phyloP scores from a whole-genome alignment of 345 rosid genomes.

The Dipteronia sinensis region DNA sequence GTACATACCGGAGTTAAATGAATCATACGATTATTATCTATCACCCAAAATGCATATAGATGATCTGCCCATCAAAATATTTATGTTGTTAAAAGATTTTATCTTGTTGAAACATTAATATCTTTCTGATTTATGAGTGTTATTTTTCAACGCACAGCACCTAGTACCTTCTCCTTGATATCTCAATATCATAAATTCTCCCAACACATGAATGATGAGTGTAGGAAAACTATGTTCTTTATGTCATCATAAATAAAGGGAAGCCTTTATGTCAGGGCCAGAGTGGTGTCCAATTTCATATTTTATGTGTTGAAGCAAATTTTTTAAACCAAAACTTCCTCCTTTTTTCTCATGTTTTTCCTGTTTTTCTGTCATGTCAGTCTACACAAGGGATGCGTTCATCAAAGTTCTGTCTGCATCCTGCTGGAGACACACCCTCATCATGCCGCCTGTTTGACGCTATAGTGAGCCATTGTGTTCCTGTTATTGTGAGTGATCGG shows the following conservation, averaged over 20 bases:
- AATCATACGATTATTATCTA: neutral
- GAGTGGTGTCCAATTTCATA: too few relatives aligned
- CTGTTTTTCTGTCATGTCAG: conserved; percentile 36
- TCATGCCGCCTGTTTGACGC: conserved; percentile 90
- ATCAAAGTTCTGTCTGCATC: conserved; percentile 87
- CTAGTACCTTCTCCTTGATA: too few relatives aligned
- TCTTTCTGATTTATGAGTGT: neutral
- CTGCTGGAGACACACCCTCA: conserved; percentile 94
- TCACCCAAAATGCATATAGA: neutral
- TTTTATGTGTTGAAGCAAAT: neutral
- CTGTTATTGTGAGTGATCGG: conserved; percentile 76
- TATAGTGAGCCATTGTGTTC: conserved; percentile 85
- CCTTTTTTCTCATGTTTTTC: conserved; percentile 16
- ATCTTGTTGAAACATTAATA: neutral
- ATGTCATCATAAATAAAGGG: neutral
- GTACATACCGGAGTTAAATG: conserved; percentile 38
- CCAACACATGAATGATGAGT: neutral
- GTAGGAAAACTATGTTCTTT: neutral
- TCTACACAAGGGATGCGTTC: conserved; percentile 83
- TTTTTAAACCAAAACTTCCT: neutral
- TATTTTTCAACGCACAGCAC: neutral
- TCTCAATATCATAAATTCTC: neutral
- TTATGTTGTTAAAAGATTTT: neutral
- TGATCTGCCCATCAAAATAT: neutral
- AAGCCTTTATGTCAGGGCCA: neutral